Evolutionary conservation across 73 alveolate genomes (phyloP).

Genomic region (Tetrahymena elliotti): DNA sequence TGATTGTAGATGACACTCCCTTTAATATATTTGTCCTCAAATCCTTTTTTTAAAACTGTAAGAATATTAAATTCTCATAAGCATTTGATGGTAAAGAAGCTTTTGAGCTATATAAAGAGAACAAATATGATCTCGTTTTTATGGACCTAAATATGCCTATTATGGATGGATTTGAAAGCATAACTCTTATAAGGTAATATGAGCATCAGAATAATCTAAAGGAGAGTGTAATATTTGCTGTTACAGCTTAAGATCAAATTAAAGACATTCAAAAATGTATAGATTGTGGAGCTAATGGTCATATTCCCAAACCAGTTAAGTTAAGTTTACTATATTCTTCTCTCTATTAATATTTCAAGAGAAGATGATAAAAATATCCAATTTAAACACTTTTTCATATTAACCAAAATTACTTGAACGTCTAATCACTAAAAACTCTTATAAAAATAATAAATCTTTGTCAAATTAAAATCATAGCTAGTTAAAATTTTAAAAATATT

Average conservation of each 20-base stretch:
- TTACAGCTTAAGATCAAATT: neutral
- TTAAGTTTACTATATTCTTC: neutral
- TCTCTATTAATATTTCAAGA: neutral
- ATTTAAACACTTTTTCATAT: too few species aligned
- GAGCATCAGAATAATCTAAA: neutral
- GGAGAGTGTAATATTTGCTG: neutral
- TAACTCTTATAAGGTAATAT: neutral
- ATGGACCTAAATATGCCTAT: slow-evolving; percentile 4
- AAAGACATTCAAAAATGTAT: neutral
- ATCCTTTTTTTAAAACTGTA: neutral
- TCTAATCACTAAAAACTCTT: too few species aligned
- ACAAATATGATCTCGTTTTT: neutral
- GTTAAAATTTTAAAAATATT: too few species aligned
- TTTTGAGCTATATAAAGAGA: neutral
- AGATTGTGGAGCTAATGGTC: slow-evolving; percentile 5
- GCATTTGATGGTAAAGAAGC: slow-evolving; percentile 4
- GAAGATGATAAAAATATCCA: neutral
- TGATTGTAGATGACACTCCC: slow-evolving; percentile 10
- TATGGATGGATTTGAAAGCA: neutral
- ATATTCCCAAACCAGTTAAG: neutral
- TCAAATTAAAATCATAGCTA: too few species aligned
- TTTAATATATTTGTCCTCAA: neutral
- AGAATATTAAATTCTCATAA: neutral
- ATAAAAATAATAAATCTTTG: too few species aligned
- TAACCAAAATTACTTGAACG: too few species aligned